Percentiles rank a stretch among this genome's conserved stretches.
phyloP scores from a whole-genome alignment of 768 basidiomycete species.

The Pleurotus djamor region DNA sequence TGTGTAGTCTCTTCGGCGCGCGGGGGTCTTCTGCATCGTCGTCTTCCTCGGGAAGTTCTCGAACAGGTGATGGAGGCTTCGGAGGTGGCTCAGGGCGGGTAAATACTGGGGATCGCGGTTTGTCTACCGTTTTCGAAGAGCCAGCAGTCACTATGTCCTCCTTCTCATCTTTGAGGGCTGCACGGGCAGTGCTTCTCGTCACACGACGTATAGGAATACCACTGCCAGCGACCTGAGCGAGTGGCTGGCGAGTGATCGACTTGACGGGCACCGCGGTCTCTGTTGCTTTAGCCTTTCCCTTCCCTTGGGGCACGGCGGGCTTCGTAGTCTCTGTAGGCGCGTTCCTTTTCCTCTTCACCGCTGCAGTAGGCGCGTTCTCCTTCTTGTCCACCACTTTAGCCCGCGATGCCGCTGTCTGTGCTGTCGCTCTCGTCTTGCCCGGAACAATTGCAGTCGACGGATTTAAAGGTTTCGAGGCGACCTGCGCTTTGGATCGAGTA shows the following conservation, averaged over 20 bases:
- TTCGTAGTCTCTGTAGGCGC: neutral
- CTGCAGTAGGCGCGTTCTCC: slow-evolving; percentile 6
- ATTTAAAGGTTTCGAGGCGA: neutral
- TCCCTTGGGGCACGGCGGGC: slow-evolving; percentile 18
- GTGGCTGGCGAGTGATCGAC: slow-evolving; percentile 32
- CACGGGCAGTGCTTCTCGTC: neutral
- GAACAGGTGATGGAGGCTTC: slow-evolving; percentile 14
- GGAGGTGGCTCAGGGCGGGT: slow-evolving; percentile 3
- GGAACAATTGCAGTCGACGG: neutral
- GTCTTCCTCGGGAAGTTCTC: slow-evolving; percentile 45
- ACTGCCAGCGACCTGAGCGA: slow-evolving; percentile 31
- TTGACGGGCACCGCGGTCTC: slow-evolving; percentile 18
- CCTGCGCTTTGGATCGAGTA: slow-evolving; percentile 4
- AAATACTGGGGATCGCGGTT: neutral
- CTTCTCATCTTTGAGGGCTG: slow-evolving; percentile 13
- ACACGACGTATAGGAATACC: slow-evolving; percentile 9
- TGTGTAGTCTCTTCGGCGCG: slow-evolving; percentile 62
- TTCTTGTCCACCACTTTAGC: slow-evolving; percentile 8
- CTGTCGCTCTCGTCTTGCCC: slow-evolving; percentile 2
- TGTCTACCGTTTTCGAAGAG: neutral
- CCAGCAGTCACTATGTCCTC: slow-evolving; percentile 2
- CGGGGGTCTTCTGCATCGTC: slow-evolving; percentile 24
- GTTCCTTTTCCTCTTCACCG: slow-evolving; percentile 1
- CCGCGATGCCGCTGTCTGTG: neutral
- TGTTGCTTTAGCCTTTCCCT: slow-evolving; percentile 47